Evolutionary conservation across 441 rosid species (phyloP), one percentile per base, ranked within the genome.

Genomic region (Gossypium trilobum): DNA sequence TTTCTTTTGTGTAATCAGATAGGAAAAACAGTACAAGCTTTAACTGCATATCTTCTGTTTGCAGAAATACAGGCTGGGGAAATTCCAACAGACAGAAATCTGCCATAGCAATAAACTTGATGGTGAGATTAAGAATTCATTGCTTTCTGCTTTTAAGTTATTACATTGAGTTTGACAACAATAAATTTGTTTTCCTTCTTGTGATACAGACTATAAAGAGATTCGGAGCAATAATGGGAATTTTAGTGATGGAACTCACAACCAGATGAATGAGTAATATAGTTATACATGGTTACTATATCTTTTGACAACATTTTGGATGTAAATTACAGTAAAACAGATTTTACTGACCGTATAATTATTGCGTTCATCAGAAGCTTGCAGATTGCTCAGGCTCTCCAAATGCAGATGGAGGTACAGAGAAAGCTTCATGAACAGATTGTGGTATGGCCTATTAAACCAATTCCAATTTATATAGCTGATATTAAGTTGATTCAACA

Each of bases 1-100:
- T 10, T 7, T 22, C 44, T 75, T 64, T 29, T 29, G 59, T 5
- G 68, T 2, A 44, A 33, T 48, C 33, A 29, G 11, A 64, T 10
- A 44, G 48, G 73, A 65, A 63, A 64, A 65, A 36, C 51, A 39
- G 20, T 57, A 65, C 65, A 25, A 10, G 56, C 50, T 42, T 19
- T 39, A 23, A 27, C 23, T 55, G 1, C 72, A 23, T 59, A 44
- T 77, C 63, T 77, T 70, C 69, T 22, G 67, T 20, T 60, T 82
- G 83, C 88, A 95, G 99, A 95, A 95, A 80, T 89, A 85, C 84
- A 88, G 99, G 76, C 81, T 95, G 39, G 97, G 97, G 70, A 92
- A 92, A 83, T 86, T 89, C 83, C 86, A 86, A 73, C 89, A 78
- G 63, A 66, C 80, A 1, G 82, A 80, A 9, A 78, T 76, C 75